Conservation (phyloP, 2,329 filamentous ascomycete species). For the Fragosphaeria purpurea region DNA sequence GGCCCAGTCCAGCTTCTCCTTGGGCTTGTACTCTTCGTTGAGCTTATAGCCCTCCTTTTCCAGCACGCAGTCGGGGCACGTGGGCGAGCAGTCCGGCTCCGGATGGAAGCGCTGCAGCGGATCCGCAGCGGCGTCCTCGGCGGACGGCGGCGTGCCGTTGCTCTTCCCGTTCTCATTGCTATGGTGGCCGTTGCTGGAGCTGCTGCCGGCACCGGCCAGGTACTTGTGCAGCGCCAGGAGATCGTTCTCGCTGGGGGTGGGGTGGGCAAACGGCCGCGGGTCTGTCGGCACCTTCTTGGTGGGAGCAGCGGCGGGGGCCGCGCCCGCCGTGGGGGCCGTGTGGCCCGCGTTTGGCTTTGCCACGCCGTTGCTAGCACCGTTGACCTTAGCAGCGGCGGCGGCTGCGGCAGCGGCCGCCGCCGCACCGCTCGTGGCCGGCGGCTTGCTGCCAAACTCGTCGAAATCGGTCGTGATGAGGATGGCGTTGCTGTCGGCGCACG, state of each 20-base stretch:
- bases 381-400: constrained; percentile 14
- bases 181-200: neutral
- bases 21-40: constrained; percentile 31
- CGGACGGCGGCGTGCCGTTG: no score
- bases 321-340: neutral
- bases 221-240: constrained; percentile 38
- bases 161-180: no score
- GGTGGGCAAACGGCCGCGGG: constrained; percentile 33
- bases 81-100: constrained; percentile 34
- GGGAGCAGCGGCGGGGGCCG: neutral
- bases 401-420: constrained; percentile 10
- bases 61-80: constrained; percentile 41
- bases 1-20: constrained; percentile 41
- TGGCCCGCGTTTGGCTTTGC: no score
- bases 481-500: constrained; percentile 38
- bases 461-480: constrained; percentile 47
- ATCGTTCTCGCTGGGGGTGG: constrained; percentile 31
- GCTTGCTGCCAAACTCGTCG: constrained; percentile 39
- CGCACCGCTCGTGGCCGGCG: constrained; percentile 12
- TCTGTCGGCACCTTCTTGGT: constrained; percentile 28
- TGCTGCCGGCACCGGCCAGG: constrained; percentile 24
- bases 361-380: no score
- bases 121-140: constrained; percentile 22
- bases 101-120: constrained; percentile 35
- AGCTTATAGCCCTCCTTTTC: constrained; percentile 14